Conservation (phyloP, 78 protist species). For the Chrysochromulina parva region DNA sequence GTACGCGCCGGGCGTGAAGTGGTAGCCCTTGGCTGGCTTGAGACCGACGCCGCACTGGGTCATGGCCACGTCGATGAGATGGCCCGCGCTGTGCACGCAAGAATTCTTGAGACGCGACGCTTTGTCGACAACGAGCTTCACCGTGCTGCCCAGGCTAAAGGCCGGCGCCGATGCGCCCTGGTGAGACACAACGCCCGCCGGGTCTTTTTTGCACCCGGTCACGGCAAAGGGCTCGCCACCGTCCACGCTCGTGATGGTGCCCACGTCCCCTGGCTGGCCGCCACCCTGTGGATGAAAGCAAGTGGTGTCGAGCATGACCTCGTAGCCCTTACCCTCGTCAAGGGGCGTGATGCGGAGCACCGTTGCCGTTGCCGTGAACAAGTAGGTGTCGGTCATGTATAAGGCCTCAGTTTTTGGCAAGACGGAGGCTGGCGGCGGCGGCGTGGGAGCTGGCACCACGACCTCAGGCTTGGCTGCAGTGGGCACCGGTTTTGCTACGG, state of each 20-base stretch:
- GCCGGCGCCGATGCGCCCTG: neutral
- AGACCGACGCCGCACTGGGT: neutral
- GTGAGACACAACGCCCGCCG: neutral
- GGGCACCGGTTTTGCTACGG: too few species aligned
- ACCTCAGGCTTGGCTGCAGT: too few species aligned
- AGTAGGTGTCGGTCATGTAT: neutral
- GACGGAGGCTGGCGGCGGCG: neutral
- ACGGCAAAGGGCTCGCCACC: neutral
- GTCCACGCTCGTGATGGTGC: neutral
- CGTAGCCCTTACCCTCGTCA: neutral
- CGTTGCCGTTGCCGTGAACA: neutral
- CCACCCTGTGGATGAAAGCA: constrained; percentile 1
- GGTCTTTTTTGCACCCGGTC: neutral
- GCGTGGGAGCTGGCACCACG: too few species aligned
- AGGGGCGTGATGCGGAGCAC: neutral
- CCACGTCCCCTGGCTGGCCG: neutral
- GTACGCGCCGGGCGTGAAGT: neutral
- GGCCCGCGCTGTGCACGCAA: neutral
- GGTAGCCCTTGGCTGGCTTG: constrained; percentile 2
- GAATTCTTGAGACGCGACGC: neutral
- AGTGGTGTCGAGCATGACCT: neutral
- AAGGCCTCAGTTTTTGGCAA: neutral
- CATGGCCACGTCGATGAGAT: constrained; percentile 11
- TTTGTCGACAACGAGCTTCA: neutral
- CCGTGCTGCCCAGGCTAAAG: neutral